Conservation (phyloP, 768 basidiomycete species). For the Termitomyces sp. region DNA sequence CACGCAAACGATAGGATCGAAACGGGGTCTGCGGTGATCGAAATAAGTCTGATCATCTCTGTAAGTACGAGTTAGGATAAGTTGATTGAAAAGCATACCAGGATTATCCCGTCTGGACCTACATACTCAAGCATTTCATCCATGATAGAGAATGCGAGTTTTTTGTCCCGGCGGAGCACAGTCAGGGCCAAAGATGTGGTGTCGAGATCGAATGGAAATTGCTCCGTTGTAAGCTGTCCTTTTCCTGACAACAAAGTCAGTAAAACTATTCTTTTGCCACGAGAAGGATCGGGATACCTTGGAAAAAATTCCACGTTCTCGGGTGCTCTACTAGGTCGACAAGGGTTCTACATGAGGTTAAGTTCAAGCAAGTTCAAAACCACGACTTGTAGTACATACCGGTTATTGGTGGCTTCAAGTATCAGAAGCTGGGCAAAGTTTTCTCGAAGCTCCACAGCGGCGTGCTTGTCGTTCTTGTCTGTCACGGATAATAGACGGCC, state of each 20-base stretch:
- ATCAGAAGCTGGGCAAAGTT: slow-evolving; percentile 62
- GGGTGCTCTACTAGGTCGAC: slow-evolving; percentile 40
- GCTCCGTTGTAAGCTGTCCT: slow-evolving; percentile 41
- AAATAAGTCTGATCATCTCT: slow-evolving; percentile 43
- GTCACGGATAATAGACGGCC: slow-evolving; percentile 43
- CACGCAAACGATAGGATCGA: slow-evolving; percentile 52
- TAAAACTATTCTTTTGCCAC: not conserved
- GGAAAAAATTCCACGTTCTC: slow-evolving; percentile 55
- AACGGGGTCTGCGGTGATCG: slow-evolving; percentile 45
- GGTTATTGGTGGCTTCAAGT: slow-evolving; percentile 46
- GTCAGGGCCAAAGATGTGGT: slow-evolving; percentile 55
- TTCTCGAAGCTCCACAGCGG: slow-evolving; percentile 38
- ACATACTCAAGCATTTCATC: slow-evolving; percentile 55
- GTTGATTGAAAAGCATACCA: slow-evolving; percentile 25
- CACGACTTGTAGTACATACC: slow-evolving; percentile 23
- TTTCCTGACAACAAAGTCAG: slow-evolving; percentile 24
- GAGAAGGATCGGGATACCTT: slow-evolving; percentile 24
- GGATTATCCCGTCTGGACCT: slow-evolving; percentile 48
- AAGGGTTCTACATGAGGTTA: slow-evolving; percentile 32
- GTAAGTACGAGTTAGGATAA: slow-evolving; percentile 3
- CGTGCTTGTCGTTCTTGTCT: slow-evolving; percentile 23
- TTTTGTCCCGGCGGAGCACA: slow-evolving; percentile 31
- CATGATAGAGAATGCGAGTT: slow-evolving; percentile 40
- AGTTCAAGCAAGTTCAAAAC: not conserved
- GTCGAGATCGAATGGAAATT: slow-evolving; percentile 54